Evolutionary conservation across 2,329 filamentous ascomycete species (phyloP), one percentile per base, ranked within the genome.

Genomic region (Alternaria brassicicola): DNA sequence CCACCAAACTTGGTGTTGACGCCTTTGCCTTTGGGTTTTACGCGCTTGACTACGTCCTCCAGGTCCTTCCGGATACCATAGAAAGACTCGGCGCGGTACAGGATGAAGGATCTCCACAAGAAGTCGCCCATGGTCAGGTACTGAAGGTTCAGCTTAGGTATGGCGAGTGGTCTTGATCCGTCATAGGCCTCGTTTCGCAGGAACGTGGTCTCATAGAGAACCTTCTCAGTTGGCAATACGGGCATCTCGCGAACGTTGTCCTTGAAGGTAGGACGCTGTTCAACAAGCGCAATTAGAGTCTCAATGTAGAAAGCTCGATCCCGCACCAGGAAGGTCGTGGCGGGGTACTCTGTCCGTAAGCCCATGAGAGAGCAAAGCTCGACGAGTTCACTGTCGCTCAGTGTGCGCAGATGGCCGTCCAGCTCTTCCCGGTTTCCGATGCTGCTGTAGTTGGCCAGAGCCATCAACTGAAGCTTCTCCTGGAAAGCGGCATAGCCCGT

Each of bases 101-200:
- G 82, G 13, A 96, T 84, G 70, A 98, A 89, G 0, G 94, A 93
- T 62, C 96, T 87, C 93, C 93, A 99, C n/a, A 99, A 80, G 69
- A 99, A 99, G 76, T 99, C 95, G 3, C 93, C 93, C 49, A 97
- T 87, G 3, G 93, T 96, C 13, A 99, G 83, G 77, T 99, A 99
- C 73, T 99, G 95, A 26, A 99, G 81, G 68, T 97, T 99, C 43
- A 98, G 80, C 75, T 99, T 99, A 3, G 95, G 95, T 41, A 99
- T 87, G 3, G 95, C 92, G 57, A 99, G 83, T 5, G 95, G 93
- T 46, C 87, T 87, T 23, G 92, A 93, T 25, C 93, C 93, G 75
- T 97, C 89, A 69, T 97, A 98, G 7, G 83, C 84, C 69, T 97
- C 93, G 55, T 94, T 94, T 57, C 92, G 87, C 55, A 93, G 78